These are phyloP conservation scores for Colletotrichum cordylinicola DNA, from an alignment of 2,329 filamentous ascomycete species.

Conservation along the genomic window DNA sequence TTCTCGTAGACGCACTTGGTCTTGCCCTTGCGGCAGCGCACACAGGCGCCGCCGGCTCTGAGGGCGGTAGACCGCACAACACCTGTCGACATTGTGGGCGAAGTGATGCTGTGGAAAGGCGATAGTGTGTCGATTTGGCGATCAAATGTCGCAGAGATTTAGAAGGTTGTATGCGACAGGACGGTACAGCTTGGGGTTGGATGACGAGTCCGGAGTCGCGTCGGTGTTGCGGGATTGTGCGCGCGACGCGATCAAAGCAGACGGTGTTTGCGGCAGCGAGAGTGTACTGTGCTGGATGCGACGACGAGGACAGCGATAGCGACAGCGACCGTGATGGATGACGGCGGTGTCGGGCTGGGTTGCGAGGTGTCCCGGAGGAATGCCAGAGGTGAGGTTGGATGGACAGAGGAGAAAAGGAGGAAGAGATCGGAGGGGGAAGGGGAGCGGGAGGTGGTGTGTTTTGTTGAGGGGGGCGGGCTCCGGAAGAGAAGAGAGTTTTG, in stretches of 20 bases:
- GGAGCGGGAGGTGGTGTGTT: slow-evolving; percentile 15
- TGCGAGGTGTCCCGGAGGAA: neutral
- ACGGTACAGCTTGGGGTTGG: neutral
- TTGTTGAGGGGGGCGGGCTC: slow-evolving; percentile 24
- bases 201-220: neutral
- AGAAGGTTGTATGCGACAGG: neutral
- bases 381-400: neutral
- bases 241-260: slow-evolving; percentile 11
- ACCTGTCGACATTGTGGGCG: slow-evolving; percentile 46
- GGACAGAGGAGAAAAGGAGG: neutral
- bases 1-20: slow-evolving; percentile 70
- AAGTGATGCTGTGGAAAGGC: neutral
- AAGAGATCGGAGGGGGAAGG: slow-evolving; percentile 13
- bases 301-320: neutral
- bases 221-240: neutral
- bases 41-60: slow-evolving; percentile 65
- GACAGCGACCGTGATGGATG: neutral
- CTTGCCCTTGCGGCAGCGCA: slow-evolving; percentile 69
- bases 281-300: neutral
- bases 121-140: neutral
- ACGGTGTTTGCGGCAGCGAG: neutral
- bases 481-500: slow-evolving; percentile 24
- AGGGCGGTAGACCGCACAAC: slow-evolving; percentile 64
- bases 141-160: neutral
- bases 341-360: neutral